Evolutionary conservation across 495 filamentous ascomycete species (phyloP), one percentile per base, ranked within the genome.

Genomic region (Evansstolkia leycettana): DNA sequence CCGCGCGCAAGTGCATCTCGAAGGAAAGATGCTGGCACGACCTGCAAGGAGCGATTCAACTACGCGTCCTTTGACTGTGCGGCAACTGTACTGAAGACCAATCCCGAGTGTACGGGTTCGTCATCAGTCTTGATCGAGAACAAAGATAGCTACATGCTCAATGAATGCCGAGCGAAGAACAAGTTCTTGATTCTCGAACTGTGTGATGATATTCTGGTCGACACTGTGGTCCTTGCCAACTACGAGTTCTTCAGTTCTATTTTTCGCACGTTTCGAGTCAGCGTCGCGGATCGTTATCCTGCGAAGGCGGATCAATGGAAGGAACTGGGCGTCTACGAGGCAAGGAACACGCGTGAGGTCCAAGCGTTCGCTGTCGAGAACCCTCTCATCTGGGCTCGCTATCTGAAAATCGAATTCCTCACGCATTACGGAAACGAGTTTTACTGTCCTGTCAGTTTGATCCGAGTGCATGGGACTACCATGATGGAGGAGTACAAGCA

Each of bases 211-310:
- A 95, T 98, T 35, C 69, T 94, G 28, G 80, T 98, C 36, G 90
- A 98, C 54, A 98, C 90, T 2, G 69, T 98, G 19, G 90, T 94
- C 1, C 70, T 98, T 13, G 89, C 90, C 28, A 98, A 96, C 56
- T 98, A 89, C 54, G 90, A 94, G 57, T 98, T 98, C 65, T 98
- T 98, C 62, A 93, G 84, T 34, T 92, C 84, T 41, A 95, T 94
- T 69, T 84, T 96, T 48, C 80, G 84, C 36, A 81, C 75, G 14
- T 93, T 98, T 54, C 69, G 82, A 13, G 76, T 96, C 35, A 86
- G 81, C 49, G 87, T 94, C 15, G 84, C 86, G 20, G 90, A 95
- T 57, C 75, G 83, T 23, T 95, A 95, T 54, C 90, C 90, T 2
- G 81, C 89, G 18, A 94, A 94, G 54, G 51, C 75, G 31, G 88